These are phyloP conservation scores for Didymella glomerata DNA, from an alignment of 2,329 filamentous ascomycete genomes.

Conservation along the genomic window DNA sequence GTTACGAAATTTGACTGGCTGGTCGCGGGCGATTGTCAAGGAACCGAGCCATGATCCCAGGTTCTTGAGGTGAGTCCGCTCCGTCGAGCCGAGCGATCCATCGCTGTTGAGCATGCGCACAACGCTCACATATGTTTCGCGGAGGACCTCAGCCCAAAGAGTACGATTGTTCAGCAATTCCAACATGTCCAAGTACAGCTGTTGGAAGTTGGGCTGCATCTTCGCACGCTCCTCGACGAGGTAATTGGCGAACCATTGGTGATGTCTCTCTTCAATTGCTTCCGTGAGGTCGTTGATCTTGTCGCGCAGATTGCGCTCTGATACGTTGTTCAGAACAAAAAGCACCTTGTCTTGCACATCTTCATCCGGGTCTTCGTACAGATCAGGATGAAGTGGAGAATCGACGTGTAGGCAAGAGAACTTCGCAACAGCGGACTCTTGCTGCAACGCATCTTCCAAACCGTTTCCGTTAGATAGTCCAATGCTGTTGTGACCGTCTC, in stretches of 20 bases:
- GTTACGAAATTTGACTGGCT: slow-evolving; percentile 94
- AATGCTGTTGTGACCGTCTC: slow-evolving; percentile 56
- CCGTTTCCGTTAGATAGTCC: slow-evolving; percentile 72
- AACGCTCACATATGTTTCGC: slow-evolving; percentile 90
- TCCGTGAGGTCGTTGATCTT: slow-evolving; percentile 85
- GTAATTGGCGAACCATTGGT: slow-evolving; percentile 96
- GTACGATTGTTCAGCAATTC: slow-evolving; percentile 79
- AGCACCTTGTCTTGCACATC: slow-evolving; percentile 91
- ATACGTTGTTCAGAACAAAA: slow-evolving; percentile 96
- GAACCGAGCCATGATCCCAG: slow-evolving; percentile 93
- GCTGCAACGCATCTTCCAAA: slow-evolving; percentile 66
- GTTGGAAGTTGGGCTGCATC: slow-evolving; percentile 95
- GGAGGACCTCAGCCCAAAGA: slow-evolving; percentile 87
- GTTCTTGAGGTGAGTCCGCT: slow-evolving; percentile 90
- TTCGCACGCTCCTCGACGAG: slow-evolving; percentile 96
- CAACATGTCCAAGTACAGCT: slow-evolving; percentile 89
- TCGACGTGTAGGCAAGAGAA: slow-evolving; percentile 84
- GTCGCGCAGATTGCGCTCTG: slow-evolving; percentile 82
- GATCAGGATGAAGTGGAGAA: slow-evolving; percentile 66
- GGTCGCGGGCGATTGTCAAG: slow-evolving; percentile 89
- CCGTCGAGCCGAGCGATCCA: slow-evolving; percentile 82
- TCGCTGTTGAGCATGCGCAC: slow-evolving; percentile 90
- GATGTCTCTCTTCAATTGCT: slow-evolving; percentile 79
- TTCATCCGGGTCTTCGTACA: slow-evolving; percentile 83
- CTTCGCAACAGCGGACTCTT: slow-evolving; percentile 71